Evolutionary conservation across 2,329 filamentous ascomycete genomes (phyloP), one percentile per base, ranked within the genome.

Genomic region (Fusarium napiforme): DNA sequence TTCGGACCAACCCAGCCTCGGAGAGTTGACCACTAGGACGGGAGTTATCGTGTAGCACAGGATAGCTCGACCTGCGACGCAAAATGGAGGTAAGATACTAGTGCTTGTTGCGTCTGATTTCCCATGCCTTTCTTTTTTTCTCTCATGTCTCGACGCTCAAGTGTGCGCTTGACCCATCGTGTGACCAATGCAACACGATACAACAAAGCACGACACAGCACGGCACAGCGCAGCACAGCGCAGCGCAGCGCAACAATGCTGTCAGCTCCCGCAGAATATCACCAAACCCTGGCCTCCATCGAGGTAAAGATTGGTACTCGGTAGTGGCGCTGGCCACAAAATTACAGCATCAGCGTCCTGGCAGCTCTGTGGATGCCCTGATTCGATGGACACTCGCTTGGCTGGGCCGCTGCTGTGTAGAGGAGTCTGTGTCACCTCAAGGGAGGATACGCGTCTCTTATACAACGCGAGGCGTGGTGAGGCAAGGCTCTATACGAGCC

Each of bases 51-150:
- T 67, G 55, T 58, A 68, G 56, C 23, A 53, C 47, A 47, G 46
- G 7, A 49, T 50, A 59, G 14, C 34, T 21, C 9, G 36, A 43
- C 49, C 49, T 39, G 49, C 39, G 34, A 68, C 50, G 28, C 28
- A 67, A 60, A 30, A 74, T 74, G 72, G 72, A 74, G 72, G 72
- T 74, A 75, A 73, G 71, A 73, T 45, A 58, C 34, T 57, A 39
- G 66, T 56, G 23, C 26, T 52, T 53, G 47, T 46, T 58, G 46
- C 58, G 65, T 28, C 28, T 56, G 60, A 34, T 40, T 40, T 59
- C 28, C 36, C 49, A 32, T 37, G 36, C 26, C 49, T 28, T 49
- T 23, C 34, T n/a, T 40, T 46, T 46, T 49, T 47, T 40, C 56
- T 46, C 58, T 57, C 55, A 30, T 34, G 32, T 46, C 36, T 52